These are phyloP conservation scores for Talaromyces adpressus DNA, from an alignment of 495 filamentous ascomycete species.

Conservation along the genomic window DNA sequence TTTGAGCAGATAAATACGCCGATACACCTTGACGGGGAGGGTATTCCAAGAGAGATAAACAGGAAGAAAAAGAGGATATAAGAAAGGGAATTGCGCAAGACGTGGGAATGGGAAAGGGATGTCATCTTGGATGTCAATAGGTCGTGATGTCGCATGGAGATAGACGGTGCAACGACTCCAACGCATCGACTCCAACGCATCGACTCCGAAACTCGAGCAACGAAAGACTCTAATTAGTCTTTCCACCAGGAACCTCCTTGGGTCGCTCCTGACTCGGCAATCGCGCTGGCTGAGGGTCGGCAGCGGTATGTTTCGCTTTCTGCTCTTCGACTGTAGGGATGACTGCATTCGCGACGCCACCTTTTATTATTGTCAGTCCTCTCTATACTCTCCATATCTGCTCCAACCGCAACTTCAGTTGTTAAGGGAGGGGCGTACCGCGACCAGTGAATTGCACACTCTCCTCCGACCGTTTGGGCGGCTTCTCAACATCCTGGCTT, in stretches of 20 bases:
- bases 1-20: neutral
- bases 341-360: slow-evolving; percentile 38
- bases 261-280: slow-evolving; percentile 31
- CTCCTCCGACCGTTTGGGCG: slow-evolving; percentile 41
- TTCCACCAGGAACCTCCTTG: slow-evolving; percentile 18
- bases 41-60: neutral
- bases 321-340: slow-evolving; percentile 36
- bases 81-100: neutral
- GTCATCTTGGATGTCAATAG: too few relatives aligned
- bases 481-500: slow-evolving; percentile 70
- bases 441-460: slow-evolving; percentile 37
- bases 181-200: too few relatives aligned
- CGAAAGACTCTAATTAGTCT: neutral
- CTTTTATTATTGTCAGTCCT: slow-evolving; percentile 11
- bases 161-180: too few relatives aligned
- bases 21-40: neutral
- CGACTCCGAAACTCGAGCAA: too few relatives aligned
- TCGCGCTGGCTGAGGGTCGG: slow-evolving; percentile 28
- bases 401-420: neutral
- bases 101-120: neutral
- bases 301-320: slow-evolving; percentile 24
- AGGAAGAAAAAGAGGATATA: neutral
- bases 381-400: neutral
- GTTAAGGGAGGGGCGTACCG: slow-evolving; percentile 22
- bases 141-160: too few relatives aligned